A percentile compares a stretch with the other conserved stretches of the same genome.
Conservation (phyloP, 1,284 basidiomycete genomes). For the Sphagnurus paluster region DNA sequence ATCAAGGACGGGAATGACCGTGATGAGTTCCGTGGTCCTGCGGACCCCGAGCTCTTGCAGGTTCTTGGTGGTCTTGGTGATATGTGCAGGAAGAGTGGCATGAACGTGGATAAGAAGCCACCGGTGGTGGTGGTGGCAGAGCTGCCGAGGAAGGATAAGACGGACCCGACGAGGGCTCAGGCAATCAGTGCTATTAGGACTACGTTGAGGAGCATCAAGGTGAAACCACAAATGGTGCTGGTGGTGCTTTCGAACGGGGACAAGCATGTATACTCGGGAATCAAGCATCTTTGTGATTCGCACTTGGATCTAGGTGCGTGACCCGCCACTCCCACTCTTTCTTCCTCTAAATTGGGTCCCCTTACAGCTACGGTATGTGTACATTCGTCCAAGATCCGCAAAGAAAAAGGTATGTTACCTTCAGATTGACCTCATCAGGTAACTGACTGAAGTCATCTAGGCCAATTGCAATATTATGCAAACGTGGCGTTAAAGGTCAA, state of each 20-base stretch:
- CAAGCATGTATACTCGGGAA: constrained; percentile 65
- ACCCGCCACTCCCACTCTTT: neutral
- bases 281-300: constrained; percentile 72
- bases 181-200: constrained; percentile 39
- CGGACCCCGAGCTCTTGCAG: constrained; percentile 47
- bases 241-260: constrained; percentile 68
- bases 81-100: constrained; percentile 63
- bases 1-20: constrained; percentile 53
- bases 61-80: constrained; percentile 48
- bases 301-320: constrained; percentile 53
- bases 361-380: constrained; percentile 63
- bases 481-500: constrained; percentile 81
- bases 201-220: constrained; percentile 24
- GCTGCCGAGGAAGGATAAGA: constrained; percentile 43
- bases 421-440: no score
- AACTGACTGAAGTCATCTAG: no score
- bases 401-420: constrained; percentile 54
- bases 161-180: constrained; percentile 48
- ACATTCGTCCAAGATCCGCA: constrained; percentile 60
- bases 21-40: constrained; percentile 44
- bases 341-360: neutral
- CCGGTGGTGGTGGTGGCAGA: constrained; percentile 36
- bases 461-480: constrained; percentile 71
- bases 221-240: constrained; percentile 42
- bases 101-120: constrained; percentile 41